Conservation (phyloP, 345 rosid species). For the Sonneratia alba region DNA sequence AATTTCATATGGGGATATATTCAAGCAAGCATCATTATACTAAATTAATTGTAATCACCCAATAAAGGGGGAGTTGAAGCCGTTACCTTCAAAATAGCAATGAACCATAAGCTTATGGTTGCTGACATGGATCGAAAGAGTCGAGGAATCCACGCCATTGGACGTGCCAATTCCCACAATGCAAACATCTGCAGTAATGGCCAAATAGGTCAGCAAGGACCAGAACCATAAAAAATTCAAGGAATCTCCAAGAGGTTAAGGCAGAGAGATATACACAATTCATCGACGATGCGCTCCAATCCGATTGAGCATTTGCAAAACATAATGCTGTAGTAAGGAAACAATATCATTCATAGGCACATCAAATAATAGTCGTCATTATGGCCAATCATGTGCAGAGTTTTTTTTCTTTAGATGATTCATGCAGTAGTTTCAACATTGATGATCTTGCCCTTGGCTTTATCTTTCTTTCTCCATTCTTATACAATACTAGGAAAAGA, state of each 20-base stretch:
- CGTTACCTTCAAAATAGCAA: conserved; percentile 67
- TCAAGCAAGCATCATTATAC: background rate
- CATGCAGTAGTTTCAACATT: background rate
- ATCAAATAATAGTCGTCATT: no score
- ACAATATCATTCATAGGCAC: no score
- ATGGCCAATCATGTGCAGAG: background rate
- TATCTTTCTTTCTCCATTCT: no score
- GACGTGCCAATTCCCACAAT: conserved; percentile 96
- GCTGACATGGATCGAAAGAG: conserved; percentile 73
- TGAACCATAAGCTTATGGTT: conserved; percentile 96
- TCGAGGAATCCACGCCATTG: conserved; percentile 85
- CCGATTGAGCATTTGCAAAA: background rate
- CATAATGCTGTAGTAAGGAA: no score
- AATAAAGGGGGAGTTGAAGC: background rate
- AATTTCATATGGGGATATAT: background rate
- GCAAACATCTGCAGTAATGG: conserved; percentile 63
- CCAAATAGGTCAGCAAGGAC: background rate
- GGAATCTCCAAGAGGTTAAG: background rate
- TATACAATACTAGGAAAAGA: no score
- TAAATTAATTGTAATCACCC: background rate
- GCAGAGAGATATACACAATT: background rate
- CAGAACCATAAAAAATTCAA: background rate
- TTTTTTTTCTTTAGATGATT: background rate
- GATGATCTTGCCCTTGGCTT: background rate
- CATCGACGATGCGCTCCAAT: background rate